Base-by-base conservation (phyloP, 345 rosid species). In the Lumnitzera littorea region DNA sequence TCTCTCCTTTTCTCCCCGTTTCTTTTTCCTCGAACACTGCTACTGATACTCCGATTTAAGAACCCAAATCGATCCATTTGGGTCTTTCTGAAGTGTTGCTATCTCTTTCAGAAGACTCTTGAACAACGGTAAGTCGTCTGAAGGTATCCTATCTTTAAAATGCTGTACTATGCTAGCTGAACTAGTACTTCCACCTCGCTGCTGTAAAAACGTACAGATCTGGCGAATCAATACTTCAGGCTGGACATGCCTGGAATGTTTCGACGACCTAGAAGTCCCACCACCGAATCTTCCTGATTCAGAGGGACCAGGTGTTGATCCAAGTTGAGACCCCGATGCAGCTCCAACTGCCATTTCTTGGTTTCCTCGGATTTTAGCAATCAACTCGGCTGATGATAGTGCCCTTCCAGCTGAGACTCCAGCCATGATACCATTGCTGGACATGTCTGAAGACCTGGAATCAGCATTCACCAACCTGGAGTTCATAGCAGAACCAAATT, bases 321-420 rank as follows among this genome's bases (percentile, higher is more conserved):
- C 72, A 5, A 62, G 61, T 56, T 70, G 83, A 24, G 58, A 78
- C 58, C 78, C 89, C 48, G 70, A 70, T 52, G 85, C 99, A 24
- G 85, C 90, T 50, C 84, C 84, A 50, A 73, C 70, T 25, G 97
- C 96, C 68, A 72, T 70, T 58, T 82, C 94, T 75, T 79, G 83
- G 72, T 71, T 88, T 65, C 89, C 92, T 46, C 78, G 90, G 65
- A 94, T 94, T 79, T 68, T 83, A 50, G 87, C 81, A 24, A 94
- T 81, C 67, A 94, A 67, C 61, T 94, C 92, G 36, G 89, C 81
- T 3, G 99, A 90, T 63, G 99, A 79, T 36, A 89, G 67, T 56
- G 91, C 96, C 80, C 82, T 88, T 20, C 95, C 97, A 2, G 99
- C 81, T 46, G 89, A 71, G 51, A 83, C 80, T 43, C 96, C 97